Evolutionary conservation across 2,329 filamentous ascomycete species (phyloP).

Genomic region (Elsinoe fawcettii): DNA sequence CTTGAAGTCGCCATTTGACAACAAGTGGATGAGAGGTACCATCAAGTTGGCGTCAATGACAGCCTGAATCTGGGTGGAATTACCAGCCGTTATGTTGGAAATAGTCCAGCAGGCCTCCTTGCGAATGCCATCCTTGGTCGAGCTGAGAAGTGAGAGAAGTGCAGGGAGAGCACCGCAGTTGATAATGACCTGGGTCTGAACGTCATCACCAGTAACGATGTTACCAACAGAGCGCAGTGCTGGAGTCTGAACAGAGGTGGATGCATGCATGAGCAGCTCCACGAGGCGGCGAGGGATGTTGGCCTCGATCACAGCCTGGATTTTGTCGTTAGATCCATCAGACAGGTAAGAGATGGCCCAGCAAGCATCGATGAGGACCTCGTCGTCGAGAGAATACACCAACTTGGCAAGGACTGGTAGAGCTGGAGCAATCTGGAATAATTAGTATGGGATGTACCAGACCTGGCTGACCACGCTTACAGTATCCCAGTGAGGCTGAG

Average conservation of each 20-base stretch:
- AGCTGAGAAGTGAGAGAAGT: conserved; percentile 87
- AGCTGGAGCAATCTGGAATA: conserved; percentile 76
- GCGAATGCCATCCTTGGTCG: conserved; percentile 95
- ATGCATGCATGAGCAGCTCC: conserved; percentile 95
- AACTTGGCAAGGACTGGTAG: conserved; percentile 93
- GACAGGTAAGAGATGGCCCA: conserved; percentile 99
- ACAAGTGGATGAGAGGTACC: conserved; percentile 86
- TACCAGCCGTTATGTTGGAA: conserved; percentile 96
- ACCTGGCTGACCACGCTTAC: conserved; percentile 49
- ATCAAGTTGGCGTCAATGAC: conserved; percentile 97
- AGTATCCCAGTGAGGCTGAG: conserved; percentile 94
- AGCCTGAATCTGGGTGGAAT: conserved; percentile 93
- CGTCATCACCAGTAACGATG: conserved; percentile 96
- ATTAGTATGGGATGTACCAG: conserved; percentile 5
- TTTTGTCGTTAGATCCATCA: conserved; percentile 97
- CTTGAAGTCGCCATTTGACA: conserved; percentile 97
- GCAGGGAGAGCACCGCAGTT: conserved; percentile 92
- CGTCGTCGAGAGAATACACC: conserved; percentile 95
- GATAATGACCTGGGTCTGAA: conserved; percentile 98
- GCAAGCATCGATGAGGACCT: conserved; percentile 97
- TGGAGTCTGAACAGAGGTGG: conserved; percentile 95
- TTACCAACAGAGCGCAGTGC: conserved; percentile 96
- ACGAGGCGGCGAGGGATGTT: conserved; percentile 94
- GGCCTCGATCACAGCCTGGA: conserved; percentile 96
- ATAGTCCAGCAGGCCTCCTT: conserved; percentile 99